Evolutionary conservation across 768 basidiomycete genomes (phyloP).

Genomic region (Boletus reticuloceps): DNA sequence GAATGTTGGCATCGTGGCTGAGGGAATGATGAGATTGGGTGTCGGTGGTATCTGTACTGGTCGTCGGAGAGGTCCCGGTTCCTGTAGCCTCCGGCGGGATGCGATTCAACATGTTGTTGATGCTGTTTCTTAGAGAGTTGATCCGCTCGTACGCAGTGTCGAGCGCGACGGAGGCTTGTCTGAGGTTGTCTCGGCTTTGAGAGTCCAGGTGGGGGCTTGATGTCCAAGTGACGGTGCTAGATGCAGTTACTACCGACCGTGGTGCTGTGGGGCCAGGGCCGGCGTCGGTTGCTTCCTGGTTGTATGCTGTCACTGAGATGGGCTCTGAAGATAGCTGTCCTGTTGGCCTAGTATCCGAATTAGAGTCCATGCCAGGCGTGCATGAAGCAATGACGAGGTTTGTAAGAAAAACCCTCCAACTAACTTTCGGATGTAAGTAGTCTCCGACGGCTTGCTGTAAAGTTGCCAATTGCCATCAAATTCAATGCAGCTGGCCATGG

Average conservation of each 20-base stretch:
- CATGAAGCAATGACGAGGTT: neutral
- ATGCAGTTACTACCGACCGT: neutral
- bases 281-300: conserved; percentile 11
- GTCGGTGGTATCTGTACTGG: neutral
- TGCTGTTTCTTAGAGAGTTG: conserved; percentile 50
- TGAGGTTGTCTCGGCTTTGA: conserved; percentile 39
- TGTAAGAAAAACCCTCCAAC: too few species aligned
- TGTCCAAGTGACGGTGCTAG: conserved; percentile 13
- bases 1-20: conserved; percentile 23
- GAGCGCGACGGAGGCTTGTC: conserved; percentile 51
- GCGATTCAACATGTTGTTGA: conserved; percentile 41
- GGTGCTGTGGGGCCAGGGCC: neutral
- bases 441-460: neutral
- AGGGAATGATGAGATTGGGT: conserved; percentile 10
- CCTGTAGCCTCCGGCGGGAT: conserved; percentile 36
- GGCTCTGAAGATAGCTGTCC: conserved; percentile 10
- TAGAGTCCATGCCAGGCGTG: conserved; percentile 20
- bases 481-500: neutral
- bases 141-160: conserved; percentile 56
- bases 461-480: neutral
- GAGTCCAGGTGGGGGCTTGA: conserved; percentile 9
- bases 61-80: conserved; percentile 2
- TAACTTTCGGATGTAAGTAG: too few species aligned
- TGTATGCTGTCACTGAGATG: conserved; percentile 10
- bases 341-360: conserved; percentile 7